Evolutionary conservation across 2,329 filamentous ascomycete genomes (phyloP), one percentile per base, ranked within the genome.

Genomic region (Trichoderma cornu-damae): DNA sequence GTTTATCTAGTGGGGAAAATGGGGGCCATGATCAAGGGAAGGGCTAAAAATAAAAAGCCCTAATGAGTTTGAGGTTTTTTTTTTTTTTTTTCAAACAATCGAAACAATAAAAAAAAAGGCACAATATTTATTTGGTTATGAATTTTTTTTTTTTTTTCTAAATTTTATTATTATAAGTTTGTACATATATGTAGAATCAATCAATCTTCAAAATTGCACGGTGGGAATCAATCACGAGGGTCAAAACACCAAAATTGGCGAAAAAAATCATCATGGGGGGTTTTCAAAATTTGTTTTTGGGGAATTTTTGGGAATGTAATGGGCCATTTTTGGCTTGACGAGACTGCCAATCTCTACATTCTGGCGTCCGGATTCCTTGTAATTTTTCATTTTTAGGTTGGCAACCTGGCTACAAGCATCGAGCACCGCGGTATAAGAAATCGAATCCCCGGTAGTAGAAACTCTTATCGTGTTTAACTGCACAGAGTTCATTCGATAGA

Each of bases 401-500:
- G 35, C 35, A 20, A 51, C 35, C 16, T 35, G n/a, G 2, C n/a
- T 51, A 40, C 16, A 51, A 28, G 35, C 24, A 51, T 51, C 9
- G 48, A 20, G 22, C 35, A 30, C 48, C 48, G 34, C 48, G 48
- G 16, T 51, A 51, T 38, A 38, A 30, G 48, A 26, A 40, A 51
- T 24, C 8, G 22, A 12, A 18, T 51, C 48, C 48, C 35, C 34
- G 35, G 7, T 51, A 30, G 20, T 6, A 18, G 48, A 18, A 22
- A 9, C 22, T 9, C 34, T 38, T 51, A 14, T 51, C n/a, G 11
- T 2, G 35, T n/a, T 1, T 51, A 30, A 4, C 32, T 51, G 35
- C 48, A 51, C 40, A 9, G 3, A 18, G n/a, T 12, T 30, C 11
- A n/a, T n/a, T n/a, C n/a, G n/a, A 11, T 51, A 51, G 9, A 40